Percentiles rank a stretch among this genome's conserved stretches.
These are phyloP conservation scores for Boletus sp. DNA, from an alignment of 768 basidiomycete genomes.

Conservation along the genomic window DNA sequence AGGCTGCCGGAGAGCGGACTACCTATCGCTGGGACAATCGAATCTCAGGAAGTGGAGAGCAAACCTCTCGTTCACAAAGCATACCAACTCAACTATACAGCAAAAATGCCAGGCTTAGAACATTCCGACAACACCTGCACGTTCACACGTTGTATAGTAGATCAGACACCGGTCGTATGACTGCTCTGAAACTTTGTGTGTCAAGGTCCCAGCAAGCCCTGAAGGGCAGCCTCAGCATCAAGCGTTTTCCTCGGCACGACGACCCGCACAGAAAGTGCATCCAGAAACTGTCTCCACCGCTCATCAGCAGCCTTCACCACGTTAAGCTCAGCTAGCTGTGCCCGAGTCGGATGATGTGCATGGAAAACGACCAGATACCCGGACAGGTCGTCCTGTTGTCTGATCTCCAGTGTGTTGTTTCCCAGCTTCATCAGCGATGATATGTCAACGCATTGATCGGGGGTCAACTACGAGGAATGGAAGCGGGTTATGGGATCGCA, in stretches of 20 bases:
- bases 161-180: too few species aligned
- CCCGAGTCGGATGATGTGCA: constrained; percentile 47
- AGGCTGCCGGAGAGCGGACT: too few species aligned
- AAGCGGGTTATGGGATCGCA: background rate
- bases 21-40: too few species aligned
- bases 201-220: too few species aligned
- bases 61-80: too few species aligned
- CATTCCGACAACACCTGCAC: too few species aligned
- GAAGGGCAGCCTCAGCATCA: background rate
- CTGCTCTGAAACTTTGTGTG: too few species aligned
- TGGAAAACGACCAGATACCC: constrained; percentile 46
- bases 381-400: constrained; percentile 43
- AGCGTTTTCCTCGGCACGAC: background rate
- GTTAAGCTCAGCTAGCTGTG: constrained; percentile 38
- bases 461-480: constrained; percentile 37
- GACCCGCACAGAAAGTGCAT: constrained; percentile 12
- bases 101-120: too few species aligned
- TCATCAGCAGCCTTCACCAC: constrained; percentile 12
- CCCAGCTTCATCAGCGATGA: constrained; percentile 44
- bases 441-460: constrained; percentile 51
- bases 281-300: constrained; percentile 21
- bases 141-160: too few species aligned
- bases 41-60: too few species aligned
- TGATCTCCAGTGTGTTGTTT: constrained; percentile 42
- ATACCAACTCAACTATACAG: too few species aligned